Percentiles rank a stretch among this genome's conserved stretches.
Evolutionary conservation across 495 filamentous ascomycete species (phyloP).

Genomic region (Chaetomidium leptoderma): DNA sequence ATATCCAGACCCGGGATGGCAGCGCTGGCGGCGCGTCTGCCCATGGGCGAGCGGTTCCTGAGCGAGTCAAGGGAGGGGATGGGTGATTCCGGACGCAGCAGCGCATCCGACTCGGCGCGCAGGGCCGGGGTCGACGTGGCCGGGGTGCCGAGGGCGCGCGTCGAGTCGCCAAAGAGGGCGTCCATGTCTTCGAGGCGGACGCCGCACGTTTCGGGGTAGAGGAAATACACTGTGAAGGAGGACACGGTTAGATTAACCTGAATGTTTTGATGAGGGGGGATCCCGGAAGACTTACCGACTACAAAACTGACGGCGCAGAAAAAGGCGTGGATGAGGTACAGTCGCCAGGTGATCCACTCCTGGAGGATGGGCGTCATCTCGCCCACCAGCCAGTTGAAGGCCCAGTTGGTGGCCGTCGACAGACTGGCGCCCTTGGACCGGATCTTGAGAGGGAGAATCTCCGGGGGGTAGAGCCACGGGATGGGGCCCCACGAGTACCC

Average conservation of each 20-base stretch:
- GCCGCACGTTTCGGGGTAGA: constrained; percentile 94
- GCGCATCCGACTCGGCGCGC: constrained; percentile 65
- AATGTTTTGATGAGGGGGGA: not conserved
- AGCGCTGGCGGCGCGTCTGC: constrained; percentile 9
- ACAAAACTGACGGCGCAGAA: constrained; percentile 96
- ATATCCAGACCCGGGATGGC: constrained; percentile 39
- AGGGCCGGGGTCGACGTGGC: constrained; percentile 48
- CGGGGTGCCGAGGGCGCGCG: constrained; percentile 60
- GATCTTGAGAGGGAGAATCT: constrained; percentile 95
- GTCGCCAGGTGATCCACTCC: constrained; percentile 81
- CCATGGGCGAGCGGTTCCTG: constrained; percentile 26
- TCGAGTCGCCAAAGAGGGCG: constrained; percentile 81
- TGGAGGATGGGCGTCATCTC: constrained; percentile 91
- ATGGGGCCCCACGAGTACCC: constrained; percentile 99
- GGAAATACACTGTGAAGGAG: constrained; percentile 90
- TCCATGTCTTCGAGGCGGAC: constrained; percentile 97
- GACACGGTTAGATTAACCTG: constrained; percentile 23
- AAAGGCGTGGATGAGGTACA: constrained; percentile 94
- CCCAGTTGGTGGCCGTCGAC: constrained; percentile 96
- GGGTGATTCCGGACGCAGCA: constrained; percentile 68
- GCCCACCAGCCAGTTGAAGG: constrained; percentile 96
- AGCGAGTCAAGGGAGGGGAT: constrained; percentile 64
- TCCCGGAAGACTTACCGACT: constrained; percentile 63
- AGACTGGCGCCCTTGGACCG: constrained; percentile 95
- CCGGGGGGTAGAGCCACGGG: constrained; percentile 95